These are phyloP conservation scores for Abortiporus biennis DNA, from an alignment of 1,284 basidiomycete species.

Conservation along the genomic window DNA sequence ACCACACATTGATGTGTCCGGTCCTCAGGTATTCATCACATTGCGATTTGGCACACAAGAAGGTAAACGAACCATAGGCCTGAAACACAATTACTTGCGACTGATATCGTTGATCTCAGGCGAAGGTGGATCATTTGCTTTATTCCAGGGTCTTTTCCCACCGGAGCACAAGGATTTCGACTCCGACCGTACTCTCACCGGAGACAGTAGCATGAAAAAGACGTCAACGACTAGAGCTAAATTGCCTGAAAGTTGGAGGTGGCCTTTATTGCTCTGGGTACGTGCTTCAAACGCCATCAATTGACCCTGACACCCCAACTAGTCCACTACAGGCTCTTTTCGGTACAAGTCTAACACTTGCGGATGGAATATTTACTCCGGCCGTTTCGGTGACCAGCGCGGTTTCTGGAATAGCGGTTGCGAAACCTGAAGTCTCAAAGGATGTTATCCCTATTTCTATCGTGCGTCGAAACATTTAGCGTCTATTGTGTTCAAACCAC, in stretches of 20 bases:
- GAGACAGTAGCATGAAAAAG: conserved; percentile 9
- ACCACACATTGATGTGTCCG: not conserved
- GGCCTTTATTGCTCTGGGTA: conserved; percentile 53
- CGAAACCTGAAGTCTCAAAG: conserved; percentile 38
- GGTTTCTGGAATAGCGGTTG: conserved; percentile 59
- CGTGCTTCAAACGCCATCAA: conserved; percentile 6
- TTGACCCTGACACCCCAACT: not conserved
- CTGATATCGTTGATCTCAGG: conserved; percentile 27
- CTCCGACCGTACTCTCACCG: conserved; percentile 35
- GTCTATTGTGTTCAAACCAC: not conserved
- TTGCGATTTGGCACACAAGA: conserved; percentile 54
- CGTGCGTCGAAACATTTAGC: conserved; percentile 25
- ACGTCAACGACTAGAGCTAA: conserved; percentile 8
- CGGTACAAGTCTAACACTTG: conserved; percentile 50
- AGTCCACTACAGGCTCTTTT: conserved; percentile 23
- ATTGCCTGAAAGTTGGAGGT: conserved; percentile 29
- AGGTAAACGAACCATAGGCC: conserved; percentile 26
- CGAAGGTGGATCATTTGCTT: conserved; percentile 61
- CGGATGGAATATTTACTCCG: conserved; percentile 57
- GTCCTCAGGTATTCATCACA: conserved; percentile 46
- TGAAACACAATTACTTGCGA: not conserved
- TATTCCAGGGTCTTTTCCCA: conserved; percentile 57
- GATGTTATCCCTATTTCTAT: conserved; percentile 55
- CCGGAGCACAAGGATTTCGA: conserved; percentile 37
- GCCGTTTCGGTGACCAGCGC: conserved; percentile 67